Conservation (phyloP, 495 filamentous ascomycete species). For the Choiromyces venosus region DNA sequence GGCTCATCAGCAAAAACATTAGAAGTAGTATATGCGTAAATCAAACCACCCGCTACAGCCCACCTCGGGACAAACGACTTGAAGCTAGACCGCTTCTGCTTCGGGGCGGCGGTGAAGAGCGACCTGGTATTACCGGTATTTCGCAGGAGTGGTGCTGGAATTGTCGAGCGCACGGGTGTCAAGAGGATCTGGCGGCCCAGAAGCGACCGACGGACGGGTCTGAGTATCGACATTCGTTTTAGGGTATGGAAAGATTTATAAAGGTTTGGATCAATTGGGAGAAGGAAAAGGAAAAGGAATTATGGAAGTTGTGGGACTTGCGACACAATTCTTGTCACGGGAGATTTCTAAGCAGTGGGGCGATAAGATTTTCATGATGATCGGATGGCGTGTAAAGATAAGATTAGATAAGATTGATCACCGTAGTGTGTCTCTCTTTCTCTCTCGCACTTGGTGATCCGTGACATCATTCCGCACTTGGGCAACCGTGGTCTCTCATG, state of each 20-base stretch:
- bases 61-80: constrained; percentile 68
- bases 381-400: not conserved
- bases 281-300: not conserved
- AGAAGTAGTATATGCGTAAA: constrained; percentile 93
- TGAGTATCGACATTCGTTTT: not conserved
- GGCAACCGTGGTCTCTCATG: not conserved
- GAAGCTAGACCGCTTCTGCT: constrained; percentile 48
- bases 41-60: constrained; percentile 66
- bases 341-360: not conserved
- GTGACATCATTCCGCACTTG: too few relatives aligned
- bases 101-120: constrained; percentile 47
- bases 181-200: constrained; percentile 8
- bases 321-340: not conserved
- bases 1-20: constrained; percentile 78
- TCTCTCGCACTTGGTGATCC: too few relatives aligned
- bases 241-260: not conserved
- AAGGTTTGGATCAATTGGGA: not conserved
- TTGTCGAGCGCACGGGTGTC: not conserved
- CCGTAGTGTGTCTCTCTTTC: not conserved
- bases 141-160: not conserved
- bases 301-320: not conserved
- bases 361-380: not conserved
- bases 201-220: constrained; percentile 3
- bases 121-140: constrained; percentile 3
- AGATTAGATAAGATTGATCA: not conserved